Percentiles rank a stretch among this genome's conserved stretches.
Conservation (phyloP, 2,329 filamentous ascomycete genomes). For the Rutstroemia sp. region DNA sequence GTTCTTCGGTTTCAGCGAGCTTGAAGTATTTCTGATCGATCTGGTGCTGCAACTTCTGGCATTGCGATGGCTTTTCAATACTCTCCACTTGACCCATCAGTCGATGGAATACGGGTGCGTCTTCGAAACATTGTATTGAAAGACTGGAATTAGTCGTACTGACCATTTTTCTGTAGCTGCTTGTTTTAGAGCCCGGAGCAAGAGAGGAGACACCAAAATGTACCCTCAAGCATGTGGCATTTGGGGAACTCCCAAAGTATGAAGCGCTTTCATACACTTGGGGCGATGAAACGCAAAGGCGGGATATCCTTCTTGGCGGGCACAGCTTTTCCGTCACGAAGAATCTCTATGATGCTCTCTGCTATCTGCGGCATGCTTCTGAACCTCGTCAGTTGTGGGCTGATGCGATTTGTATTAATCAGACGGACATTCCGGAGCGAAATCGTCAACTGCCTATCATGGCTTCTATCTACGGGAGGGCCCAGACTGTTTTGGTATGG, state of each 20-base stretch:
- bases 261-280: conserved; percentile 26
- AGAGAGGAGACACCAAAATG: not conserved
- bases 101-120: conserved; percentile 10
- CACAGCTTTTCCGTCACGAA: not conserved
- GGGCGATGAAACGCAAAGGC: conserved; percentile 11
- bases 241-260: conserved; percentile 17
- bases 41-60: not conserved
- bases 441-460: conserved; percentile 12
- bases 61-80: not conserved
- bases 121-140: too few species aligned
- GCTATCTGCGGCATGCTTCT: not conserved
- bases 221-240: conserved; percentile 2
- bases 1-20: not conserved
- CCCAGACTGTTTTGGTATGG: conserved; percentile 11
- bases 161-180: not conserved
- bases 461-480: conserved; percentile 9
- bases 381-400: conserved; percentile 7
- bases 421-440: conserved; percentile 3
- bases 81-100: conserved; percentile 4
- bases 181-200: not conserved
- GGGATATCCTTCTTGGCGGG: conserved; percentile 18
- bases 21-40: not conserved
- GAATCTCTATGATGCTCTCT: conserved; percentile 9
- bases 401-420: conserved; percentile 6
- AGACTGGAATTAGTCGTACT: not conserved